Evolutionary conservation across 495 filamentous ascomycete genomes (phyloP).

Genomic region (Chaetomium fimeti): DNA sequence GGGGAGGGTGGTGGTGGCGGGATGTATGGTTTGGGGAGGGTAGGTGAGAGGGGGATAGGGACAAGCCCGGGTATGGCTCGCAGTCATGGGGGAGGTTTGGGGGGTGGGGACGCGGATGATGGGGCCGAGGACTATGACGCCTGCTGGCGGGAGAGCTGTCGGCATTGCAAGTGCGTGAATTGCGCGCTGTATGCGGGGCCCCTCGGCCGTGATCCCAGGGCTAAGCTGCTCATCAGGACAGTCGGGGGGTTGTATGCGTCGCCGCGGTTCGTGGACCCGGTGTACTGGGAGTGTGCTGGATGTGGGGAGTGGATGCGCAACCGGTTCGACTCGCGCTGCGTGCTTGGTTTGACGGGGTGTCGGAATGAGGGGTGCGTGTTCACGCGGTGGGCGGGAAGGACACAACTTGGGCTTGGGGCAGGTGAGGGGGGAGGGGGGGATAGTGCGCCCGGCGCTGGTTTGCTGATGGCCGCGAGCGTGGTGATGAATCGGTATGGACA

Average conservation of each 20-base stretch:
- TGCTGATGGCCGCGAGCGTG: conserved; percentile 20
- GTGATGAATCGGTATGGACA: conserved; percentile 35
- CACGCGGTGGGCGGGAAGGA: not conserved
- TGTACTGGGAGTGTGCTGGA: conserved; percentile 30
- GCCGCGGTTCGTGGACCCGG: conserved; percentile 30
- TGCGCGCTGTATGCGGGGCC: conserved; percentile 25
- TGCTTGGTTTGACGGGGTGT: conserved; percentile 23
- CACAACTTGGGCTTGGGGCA: not conserved
- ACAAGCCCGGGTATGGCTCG: too few relatives aligned
- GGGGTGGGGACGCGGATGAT: too few relatives aligned
- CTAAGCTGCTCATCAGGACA: conserved; percentile 25
- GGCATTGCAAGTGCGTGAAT: conserved; percentile 29
- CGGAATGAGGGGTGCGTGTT: conserved; percentile 18
- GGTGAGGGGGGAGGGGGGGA: not conserved
- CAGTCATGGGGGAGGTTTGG: too few relatives aligned
- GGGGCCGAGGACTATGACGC: not conserved
- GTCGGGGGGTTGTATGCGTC: conserved; percentile 28
- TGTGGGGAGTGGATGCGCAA: conserved; percentile 35
- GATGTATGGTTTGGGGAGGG: too few relatives aligned
- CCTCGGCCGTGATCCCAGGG: not conserved
- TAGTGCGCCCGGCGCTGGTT: not conserved
- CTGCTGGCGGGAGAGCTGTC: conserved; percentile 22
- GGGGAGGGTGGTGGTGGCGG: too few relatives aligned
- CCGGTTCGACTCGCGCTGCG: conserved; percentile 19
- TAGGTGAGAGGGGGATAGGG: too few relatives aligned